Evolutionary conservation across 2,329 filamentous ascomycete species (phyloP), one percentile per base, ranked within the genome.

Genomic region (Dactylonectria estremocensis): DNA sequence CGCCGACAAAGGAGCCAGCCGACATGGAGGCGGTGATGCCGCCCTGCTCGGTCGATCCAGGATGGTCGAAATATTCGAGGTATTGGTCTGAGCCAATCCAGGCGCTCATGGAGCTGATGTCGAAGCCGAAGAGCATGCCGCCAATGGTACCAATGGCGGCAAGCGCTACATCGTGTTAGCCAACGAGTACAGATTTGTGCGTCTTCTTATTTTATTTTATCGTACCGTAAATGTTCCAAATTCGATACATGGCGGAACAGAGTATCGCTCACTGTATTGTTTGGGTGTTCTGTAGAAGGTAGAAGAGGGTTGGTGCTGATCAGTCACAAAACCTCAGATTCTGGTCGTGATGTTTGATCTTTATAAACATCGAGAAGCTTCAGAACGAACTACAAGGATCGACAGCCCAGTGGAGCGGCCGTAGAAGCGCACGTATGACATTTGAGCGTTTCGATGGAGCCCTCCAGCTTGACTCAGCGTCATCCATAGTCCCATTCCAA

Each of bases 101-200:
- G 64, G 87, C 88, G 16, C 85, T 86, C 84, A 89, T 89, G 64
- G 87, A 88, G 31, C 84, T 85, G 66, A 89, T 88, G 69, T 89
- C 87, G 76, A 89, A 89, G 64, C 85, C 86, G 70, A 88, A 88
- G 37, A 83, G 79, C 77, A 81, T 81, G 60, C 81, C 81, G 69
- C 81, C 81, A 57, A 83, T 82, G 67, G 81, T 83, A 77, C 79
- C 80, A 56, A 82, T 75, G 76, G 78, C 79, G 65, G 80, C 80
- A 55, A 82, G 74, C 1, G 78, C 80, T 81, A 35, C 4, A 24
- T 31, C n/a, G 40, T 43, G 61, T 77, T 63, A 72, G 70, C 61
- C 5, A 20, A 58, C 6, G 37, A 5, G 2, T 7, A 65, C 4
- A 18, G 9, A 8, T n/a, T 14, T 13, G 10, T n/a, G 5, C 40